Evolutionary conservation across 225 moss, liverwort and hornwort species (phyloP), one percentile per base, ranked within the genome.

Genomic region (Lunularia cruciata): DNA sequence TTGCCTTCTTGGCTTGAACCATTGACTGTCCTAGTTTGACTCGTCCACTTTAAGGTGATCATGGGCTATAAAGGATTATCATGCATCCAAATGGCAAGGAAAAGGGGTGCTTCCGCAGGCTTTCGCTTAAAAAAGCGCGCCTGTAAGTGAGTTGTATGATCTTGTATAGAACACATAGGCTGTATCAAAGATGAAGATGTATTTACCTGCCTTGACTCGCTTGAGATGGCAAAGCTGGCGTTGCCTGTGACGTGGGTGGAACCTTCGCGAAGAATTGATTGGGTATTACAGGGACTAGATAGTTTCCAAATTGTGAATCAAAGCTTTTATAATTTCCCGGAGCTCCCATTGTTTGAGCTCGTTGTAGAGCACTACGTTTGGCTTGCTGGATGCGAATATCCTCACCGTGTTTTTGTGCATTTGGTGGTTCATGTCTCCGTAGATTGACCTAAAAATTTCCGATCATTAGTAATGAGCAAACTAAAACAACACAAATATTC

Each of bases 241-340:
- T 16, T 16, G 47, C 9, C 25, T 57, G 33, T 25, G 72, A 47
- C 5, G 71, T 2, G 23, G 67, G 69, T 26, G 81, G 74, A 49
- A 80, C 76, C 76, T 92, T 98, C 54, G 73, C 86, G 74, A 84
- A 89, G 47, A 91, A 88, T 33, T 98, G 93, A 78, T 89, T 82
- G 47, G 96, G 96, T 57, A 98, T 91, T 47, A 98, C 89, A 69
- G 96, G 96, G 14, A 98, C 83, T 37, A 93, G 77, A 71, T 85
- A 89, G 69, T 98, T 98, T 59, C 87, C 87, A 65, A 91, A 90
- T 30, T 82, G 81, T 2, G 96, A 98, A 78, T 98, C 96, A 65
- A 86, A 89, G 30, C 75, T 84, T 76, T 80, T 89, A 48, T 86
- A 98, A 71, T 92, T 89, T 60, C 92, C 93, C 40, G 89, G 83